phyloP scores from a whole-genome alignment of 257 asterid genomes.

The Primulina eburnea region DNA sequence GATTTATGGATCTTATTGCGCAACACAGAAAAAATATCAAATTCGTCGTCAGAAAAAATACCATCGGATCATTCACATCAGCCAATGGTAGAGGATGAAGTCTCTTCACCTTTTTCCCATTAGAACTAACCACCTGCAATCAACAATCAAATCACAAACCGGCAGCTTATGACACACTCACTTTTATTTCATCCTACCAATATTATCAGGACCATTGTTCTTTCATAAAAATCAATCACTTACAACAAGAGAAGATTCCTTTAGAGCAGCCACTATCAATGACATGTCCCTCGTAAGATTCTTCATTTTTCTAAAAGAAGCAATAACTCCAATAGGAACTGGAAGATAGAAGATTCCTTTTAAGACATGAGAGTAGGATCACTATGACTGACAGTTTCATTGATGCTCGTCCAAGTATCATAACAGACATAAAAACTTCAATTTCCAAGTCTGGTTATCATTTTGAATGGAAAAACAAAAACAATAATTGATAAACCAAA shows the following conservation, averaged over 20 bases:
- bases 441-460: background rate
- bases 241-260: slow-evolving; percentile 79
- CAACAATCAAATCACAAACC: slow-evolving; percentile 18
- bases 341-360: slow-evolving; percentile 35
- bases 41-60: slow-evolving; percentile 28
- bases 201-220: slow-evolving; percentile 10
- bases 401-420: slow-evolving; percentile 10
- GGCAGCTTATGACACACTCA: background rate
- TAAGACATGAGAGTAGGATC: slow-evolving; percentile 24
- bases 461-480: background rate
- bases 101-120: slow-evolving; percentile 81
- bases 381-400: slow-evolving; percentile 17
- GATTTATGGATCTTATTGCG: slow-evolving; percentile 5
- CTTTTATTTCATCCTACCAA: background rate
- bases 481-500: slow-evolving; percentile 12
- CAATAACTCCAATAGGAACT: slow-evolving; percentile 88
- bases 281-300: slow-evolving; percentile 68
- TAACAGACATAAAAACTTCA: background rate
- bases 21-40: slow-evolving; percentile 10
- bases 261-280: slow-evolving; percentile 66
- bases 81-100: slow-evolving; percentile 62
- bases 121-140: slow-evolving; percentile 74
- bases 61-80: slow-evolving; percentile 81
- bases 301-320: slow-evolving; percentile 84
- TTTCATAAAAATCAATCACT: slow-evolving; percentile 31